Percentiles rank a stretch among this genome's conserved stretches.
These are phyloP conservation scores for Talaromyces sp. DNA, from an alignment of 2,329 filamentous ascomycete genomes.

Conservation along the genomic window DNA sequence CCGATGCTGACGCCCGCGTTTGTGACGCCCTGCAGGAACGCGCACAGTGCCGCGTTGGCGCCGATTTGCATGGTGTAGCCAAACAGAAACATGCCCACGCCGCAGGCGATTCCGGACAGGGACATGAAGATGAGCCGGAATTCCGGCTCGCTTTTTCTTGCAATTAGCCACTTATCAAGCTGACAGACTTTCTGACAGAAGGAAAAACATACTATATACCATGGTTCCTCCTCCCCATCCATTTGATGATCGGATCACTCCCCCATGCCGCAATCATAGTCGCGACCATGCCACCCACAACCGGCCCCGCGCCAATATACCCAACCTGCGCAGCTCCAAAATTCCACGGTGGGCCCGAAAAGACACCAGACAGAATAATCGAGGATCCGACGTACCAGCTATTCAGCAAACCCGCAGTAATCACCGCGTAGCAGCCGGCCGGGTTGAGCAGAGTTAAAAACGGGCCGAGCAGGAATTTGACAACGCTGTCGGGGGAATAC, in stretches of 20 bases:
- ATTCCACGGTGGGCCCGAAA: conserved; percentile 15
- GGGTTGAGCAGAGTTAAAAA: conserved; percentile 16
- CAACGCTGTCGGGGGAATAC: conserved; percentile 12
- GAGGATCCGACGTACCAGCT: not conserved
- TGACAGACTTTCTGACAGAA: not conserved
- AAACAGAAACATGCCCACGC: conserved; percentile 25
- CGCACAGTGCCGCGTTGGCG: conserved; percentile 19
- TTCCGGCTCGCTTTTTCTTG: conserved; percentile 20
- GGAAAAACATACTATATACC: conserved; percentile 17
- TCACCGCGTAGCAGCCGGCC: conserved; percentile 7
- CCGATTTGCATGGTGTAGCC: conserved; percentile 13
- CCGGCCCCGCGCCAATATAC: conserved; percentile 17
- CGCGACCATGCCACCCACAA: conserved; percentile 16
- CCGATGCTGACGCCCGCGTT: conserved; percentile 23
- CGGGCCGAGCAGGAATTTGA: conserved; percentile 17
- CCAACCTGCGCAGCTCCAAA: conserved; percentile 16
- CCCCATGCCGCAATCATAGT: conserved; percentile 7
- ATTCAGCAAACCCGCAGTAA: conserved; percentile 17
- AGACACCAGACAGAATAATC: conserved; percentile 20
- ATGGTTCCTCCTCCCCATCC: conserved; percentile 15
- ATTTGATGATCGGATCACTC: conserved; percentile 15
- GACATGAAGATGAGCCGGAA: conserved; percentile 22
- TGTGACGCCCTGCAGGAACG: conserved; percentile 25
- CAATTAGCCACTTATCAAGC: not conserved
- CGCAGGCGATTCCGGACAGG: conserved; percentile 13